These are phyloP conservation scores for Yamadazyma mexicana DNA, from an alignment of 1,139 yeast genomes.

Conservation along the genomic window DNA sequence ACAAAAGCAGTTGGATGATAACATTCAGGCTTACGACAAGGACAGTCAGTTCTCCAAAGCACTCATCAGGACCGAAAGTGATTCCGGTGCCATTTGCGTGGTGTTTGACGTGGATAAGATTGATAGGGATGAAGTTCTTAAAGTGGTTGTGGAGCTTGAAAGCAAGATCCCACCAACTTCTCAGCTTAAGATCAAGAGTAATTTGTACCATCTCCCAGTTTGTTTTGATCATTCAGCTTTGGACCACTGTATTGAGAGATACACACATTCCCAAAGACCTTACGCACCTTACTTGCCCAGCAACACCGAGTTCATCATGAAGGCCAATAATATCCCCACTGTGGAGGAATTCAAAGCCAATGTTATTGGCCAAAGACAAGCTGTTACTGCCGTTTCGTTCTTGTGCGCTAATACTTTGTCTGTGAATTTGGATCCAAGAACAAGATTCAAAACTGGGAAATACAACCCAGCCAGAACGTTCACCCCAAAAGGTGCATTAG, in stretches of 20 bases:
- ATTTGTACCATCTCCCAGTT: slow-evolving; percentile 27
- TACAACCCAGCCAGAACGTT: slow-evolving; percentile 39
- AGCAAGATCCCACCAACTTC: slow-evolving; percentile 26
- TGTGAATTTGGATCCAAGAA: slow-evolving; percentile 34
- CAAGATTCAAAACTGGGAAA: slow-evolving; percentile 31
- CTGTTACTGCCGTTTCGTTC: slow-evolving; percentile 36
- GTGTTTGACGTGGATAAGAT: slow-evolving; percentile 18
- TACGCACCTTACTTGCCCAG: slow-evolving; percentile 37
- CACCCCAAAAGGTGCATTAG: slow-evolving; percentile 37
- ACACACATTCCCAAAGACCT: slow-evolving; percentile 35
- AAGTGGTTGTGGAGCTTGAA: slow-evolving; percentile 22
- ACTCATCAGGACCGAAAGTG: slow-evolving; percentile 23
- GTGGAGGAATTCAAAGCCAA: slow-evolving; percentile 28
- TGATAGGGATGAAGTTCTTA: slow-evolving; percentile 20
- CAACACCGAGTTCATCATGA: slow-evolving; percentile 31
- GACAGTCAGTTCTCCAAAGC: slow-evolving; percentile 10
- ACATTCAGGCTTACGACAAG: slow-evolving; percentile 9
- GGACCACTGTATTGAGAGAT: slow-evolving; percentile 30
- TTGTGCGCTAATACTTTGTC: slow-evolving; percentile 36
- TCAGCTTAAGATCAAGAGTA: slow-evolving; percentile 29
- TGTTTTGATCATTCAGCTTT: slow-evolving; percentile 33
- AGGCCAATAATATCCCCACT: slow-evolving; percentile 26
- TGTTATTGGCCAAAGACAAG: slow-evolving; percentile 28
- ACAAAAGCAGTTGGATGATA: slow-evolving; percentile 21
- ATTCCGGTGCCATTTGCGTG: slow-evolving; percentile 29